Base-by-base conservation (phyloP, 345 rosid species). In the Rhodamnia argentea region DNA sequence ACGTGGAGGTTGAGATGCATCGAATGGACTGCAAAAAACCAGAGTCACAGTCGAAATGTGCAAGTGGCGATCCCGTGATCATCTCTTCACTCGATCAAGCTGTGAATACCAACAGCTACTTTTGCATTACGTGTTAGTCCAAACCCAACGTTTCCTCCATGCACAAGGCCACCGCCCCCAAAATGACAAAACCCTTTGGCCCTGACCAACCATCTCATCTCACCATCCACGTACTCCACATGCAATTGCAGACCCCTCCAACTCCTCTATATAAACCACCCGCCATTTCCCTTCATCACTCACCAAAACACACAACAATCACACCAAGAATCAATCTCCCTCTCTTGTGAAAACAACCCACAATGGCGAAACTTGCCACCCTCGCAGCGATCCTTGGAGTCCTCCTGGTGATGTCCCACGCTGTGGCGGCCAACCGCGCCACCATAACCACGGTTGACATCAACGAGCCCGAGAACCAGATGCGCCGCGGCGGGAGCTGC, bases 401-500 rank as follows among this genome's bases (percentile, higher is more conserved):
- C 76, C 59, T 88, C 13, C 85, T 89, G 86, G 85, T 90, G 83
- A 52, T 84, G 22, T 87, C 87, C 58, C 85, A 87, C 2, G 91
- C 81, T 0, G 87, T 44, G 13, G 26, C 81, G 50, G 87, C 92
- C 83, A 82, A 89, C 89, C 85, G 82, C 4, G 83, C 86, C 85
- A 89, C 89, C 89, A 87, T 83, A 12, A 87, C 89, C 57, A 87
- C 88, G 2, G 56, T 90, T n/a, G 85, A 87, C 57, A 24, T 86
- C 59, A 88, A 88, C 1, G 90, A 90, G 27, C 12, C 22, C 0
- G 84, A 83, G 32, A 53, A 70, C 20, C 74, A 55, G 10, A n/a
- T 29, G 64, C 23, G 62, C 10, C 18, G 50, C 3, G 85, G 70
- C 6, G 24, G 42, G 52, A 40, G 86, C 29, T 88, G 90, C 62